phyloP scores from a whole-genome alignment of 1,284 basidiomycete genomes.

The Apiotrichum brassicae region DNA sequence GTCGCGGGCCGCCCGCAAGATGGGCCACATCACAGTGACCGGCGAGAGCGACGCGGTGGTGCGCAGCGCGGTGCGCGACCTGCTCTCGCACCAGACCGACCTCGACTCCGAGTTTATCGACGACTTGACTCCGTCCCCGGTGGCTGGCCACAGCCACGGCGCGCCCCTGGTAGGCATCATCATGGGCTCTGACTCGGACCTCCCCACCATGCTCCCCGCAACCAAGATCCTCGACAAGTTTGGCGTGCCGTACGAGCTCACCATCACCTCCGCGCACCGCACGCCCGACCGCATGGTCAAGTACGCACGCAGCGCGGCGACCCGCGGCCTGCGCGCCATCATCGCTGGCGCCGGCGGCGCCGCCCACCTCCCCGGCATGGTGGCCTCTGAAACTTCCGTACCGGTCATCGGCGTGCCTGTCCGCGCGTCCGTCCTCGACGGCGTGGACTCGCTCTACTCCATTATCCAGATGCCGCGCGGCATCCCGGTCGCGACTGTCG shows the following conservation, averaged over 20 bases:
- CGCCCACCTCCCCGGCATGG: slow-evolving; percentile 97
- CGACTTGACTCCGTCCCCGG: slow-evolving; percentile 53
- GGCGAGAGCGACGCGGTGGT: slow-evolving; percentile 76
- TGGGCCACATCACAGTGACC: slow-evolving; percentile 94
- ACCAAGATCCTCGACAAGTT: slow-evolving; percentile 79
- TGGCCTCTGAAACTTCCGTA: slow-evolving; percentile 84
- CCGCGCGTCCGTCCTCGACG: slow-evolving; percentile 87
- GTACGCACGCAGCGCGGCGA: slow-evolving; percentile 71
- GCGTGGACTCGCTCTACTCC: slow-evolving; percentile 91
- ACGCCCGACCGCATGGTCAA: slow-evolving; percentile 81
- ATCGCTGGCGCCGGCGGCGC: slow-evolving; percentile 96
- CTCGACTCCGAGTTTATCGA: slow-evolving; percentile 51
- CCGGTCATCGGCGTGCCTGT: slow-evolving; percentile 97
- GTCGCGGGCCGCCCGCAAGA: slow-evolving; percentile 85
- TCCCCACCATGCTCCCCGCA: slow-evolving; percentile 86
- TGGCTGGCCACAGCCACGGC: slow-evolving; percentile 51
- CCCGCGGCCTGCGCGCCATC: slow-evolving; percentile 69
- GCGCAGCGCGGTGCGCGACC: slow-evolving; percentile 59
- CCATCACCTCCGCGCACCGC: slow-evolving; percentile 92
- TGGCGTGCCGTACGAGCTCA: slow-evolving; percentile 82
- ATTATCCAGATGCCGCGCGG: slow-evolving; percentile 99
- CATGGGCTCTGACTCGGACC: slow-evolving; percentile 98
- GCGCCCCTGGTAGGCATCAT: slow-evolving; percentile 87
- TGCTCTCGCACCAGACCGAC: slow-evolving; percentile 62
- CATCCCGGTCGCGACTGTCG: slow-evolving; percentile 93